phyloP scores from a whole-genome alignment of 2,329 filamentous ascomycete genomes.

The Dactylellina parvicollis region DNA sequence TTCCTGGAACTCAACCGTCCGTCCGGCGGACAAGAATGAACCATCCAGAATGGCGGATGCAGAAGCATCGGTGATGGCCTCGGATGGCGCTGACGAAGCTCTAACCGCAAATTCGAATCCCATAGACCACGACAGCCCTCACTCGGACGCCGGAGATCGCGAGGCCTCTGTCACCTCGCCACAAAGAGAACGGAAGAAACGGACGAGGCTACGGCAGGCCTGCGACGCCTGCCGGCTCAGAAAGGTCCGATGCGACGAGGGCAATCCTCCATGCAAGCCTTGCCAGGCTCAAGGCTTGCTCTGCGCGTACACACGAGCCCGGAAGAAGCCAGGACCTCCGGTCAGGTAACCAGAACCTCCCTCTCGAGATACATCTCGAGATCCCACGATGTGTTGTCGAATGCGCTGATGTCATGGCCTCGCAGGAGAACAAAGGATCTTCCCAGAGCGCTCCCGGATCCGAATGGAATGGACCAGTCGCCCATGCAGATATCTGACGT shows the following conservation, averaged over 20 bases:
- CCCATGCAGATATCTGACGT: conserved; percentile 52
- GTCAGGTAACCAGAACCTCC: conserved; percentile 43
- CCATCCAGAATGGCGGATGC: conserved; percentile 53
- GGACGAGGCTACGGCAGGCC: conserved; percentile 52
- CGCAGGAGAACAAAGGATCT: conserved; percentile 50
- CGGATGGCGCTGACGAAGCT: conserved; percentile 45
- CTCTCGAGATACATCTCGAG: neutral
- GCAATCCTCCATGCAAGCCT: conserved; percentile 51
- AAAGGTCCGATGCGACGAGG: conserved; percentile 53
- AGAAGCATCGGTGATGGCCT: conserved; percentile 52
- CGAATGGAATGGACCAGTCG: conserved; percentile 51
- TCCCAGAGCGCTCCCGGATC: conserved; percentile 45
- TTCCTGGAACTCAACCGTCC: conserved; percentile 27
- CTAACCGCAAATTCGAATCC: conserved; percentile 34
- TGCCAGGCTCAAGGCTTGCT: conserved; percentile 53
- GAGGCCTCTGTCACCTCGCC: conserved; percentile 40
- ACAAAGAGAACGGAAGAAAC: conserved; percentile 47
- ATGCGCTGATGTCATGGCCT: conserved; percentile 39
- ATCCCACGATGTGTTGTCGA: conserved; percentile 38
- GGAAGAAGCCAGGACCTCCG: conserved; percentile 54
- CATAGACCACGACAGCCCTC: conserved; percentile 52
- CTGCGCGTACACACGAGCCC: conserved; percentile 50
- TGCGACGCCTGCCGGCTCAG: conserved; percentile 51
- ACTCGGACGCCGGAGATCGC: conserved; percentile 52
- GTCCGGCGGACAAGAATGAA: conserved; percentile 53